Conservation (phyloP, 306 rosid species). For the Trifolium pratense region DNA sequence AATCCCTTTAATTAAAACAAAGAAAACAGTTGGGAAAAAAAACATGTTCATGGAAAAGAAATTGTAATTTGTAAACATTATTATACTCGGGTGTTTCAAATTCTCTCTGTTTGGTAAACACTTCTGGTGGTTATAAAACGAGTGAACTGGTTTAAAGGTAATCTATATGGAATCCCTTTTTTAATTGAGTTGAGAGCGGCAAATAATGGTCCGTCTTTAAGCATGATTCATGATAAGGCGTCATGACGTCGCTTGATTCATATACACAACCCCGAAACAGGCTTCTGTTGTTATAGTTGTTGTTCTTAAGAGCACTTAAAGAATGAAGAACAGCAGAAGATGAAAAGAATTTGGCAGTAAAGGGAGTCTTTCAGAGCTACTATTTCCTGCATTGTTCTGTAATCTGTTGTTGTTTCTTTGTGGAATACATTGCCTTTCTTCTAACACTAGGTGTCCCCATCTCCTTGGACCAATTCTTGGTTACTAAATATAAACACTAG, state of each 20-base stretch:
- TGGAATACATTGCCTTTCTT: constrained; percentile 2
- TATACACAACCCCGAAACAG: no score
- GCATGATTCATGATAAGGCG: no score
- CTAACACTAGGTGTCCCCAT: neutral
- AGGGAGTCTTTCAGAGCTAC: no score
- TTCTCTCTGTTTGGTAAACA: neutral
- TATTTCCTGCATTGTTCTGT: neutral
- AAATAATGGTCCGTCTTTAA: no score
- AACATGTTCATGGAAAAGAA: neutral
- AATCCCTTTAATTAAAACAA: neutral
- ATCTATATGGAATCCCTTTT: neutral
- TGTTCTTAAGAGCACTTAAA: no score
- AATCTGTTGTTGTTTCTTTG: constrained; percentile 10
- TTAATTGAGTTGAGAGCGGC: no score
- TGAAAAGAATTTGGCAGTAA: no score
- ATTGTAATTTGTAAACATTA: neutral
- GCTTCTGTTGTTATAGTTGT: no score
- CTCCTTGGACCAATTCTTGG: constrained; percentile 11
- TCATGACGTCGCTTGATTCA: no score
- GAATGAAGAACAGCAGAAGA: no score
- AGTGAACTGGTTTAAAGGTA: constrained; percentile 5
- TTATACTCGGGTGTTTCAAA: neutral
- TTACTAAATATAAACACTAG: neutral
- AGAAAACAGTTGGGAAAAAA: constrained; percentile 7
- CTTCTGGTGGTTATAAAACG: constrained; percentile 4